Evolutionary conservation across 306 rosid species (phyloP).

Genomic region (Pyrus bretschneideri): DNA sequence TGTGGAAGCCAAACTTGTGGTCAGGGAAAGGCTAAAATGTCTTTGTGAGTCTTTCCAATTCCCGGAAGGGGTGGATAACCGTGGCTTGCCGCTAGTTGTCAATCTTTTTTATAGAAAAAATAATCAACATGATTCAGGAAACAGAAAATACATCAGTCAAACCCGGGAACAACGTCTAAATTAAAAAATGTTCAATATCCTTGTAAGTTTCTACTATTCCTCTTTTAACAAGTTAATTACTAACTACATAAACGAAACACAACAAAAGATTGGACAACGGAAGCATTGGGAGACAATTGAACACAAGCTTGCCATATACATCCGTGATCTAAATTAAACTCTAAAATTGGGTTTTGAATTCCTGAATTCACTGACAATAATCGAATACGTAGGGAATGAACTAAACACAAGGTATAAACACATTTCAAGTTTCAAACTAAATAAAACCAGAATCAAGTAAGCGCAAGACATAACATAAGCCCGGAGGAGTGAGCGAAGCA

Average conservation of each 20-base stretch:
- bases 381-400: neutral
- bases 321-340: neutral
- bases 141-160: neutral
- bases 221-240: neutral
- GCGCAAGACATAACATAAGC: neutral
- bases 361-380: neutral
- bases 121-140: neutral
- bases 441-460: neutral
- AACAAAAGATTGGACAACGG: neutral
- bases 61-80: rapidly evolving
- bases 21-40: rapidly evolving
- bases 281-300: neutral
- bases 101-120: too few relatives aligned
- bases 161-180: neutral
- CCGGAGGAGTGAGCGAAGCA: neutral
- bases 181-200: neutral
- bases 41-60: rapidly evolving
- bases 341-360: neutral
- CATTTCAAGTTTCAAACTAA: neutral
- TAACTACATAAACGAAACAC: neutral
- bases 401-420: neutral
- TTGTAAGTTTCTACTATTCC: neutral
- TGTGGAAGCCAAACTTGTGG: too few relatives aligned
- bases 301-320: neutral
- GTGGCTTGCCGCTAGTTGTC: too few relatives aligned